Evolutionary conservation across 2,329 filamentous ascomycete genomes (phyloP), one percentile per base, ranked within the genome.

Genomic region (Venturia carpophila): DNA sequence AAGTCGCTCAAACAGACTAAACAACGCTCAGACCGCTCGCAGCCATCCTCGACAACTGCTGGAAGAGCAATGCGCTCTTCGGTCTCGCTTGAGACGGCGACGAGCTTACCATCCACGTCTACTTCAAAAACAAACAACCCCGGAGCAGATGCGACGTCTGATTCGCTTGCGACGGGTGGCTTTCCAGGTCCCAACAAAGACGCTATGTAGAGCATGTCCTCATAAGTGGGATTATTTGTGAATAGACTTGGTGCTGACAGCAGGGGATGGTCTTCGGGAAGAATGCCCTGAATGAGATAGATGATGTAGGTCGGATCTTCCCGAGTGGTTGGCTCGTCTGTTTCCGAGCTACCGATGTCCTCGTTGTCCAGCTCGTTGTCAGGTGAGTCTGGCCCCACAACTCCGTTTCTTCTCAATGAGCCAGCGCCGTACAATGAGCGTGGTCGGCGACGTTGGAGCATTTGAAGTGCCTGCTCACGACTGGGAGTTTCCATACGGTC

Each of bases 121-220:
- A 74, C 73, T 27, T 75, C 75, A 19, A 69, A 71, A 63, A 62
- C 88, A 73, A 83, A 87, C 10, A 87, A 69, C 2, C 86, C 86
- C 24, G 84, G 83, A 19, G 87, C 84, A 56, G 82, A 80, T 63
- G 82, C 81, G 34, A 89, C 79, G 69, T 89, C 87, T 65, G 85
- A 83, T 67, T 85, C 82, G 65, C 81, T 84, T 21, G 86, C 86
- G 62, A 89, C 87, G 3, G 86, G 86, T 2, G 86, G 86, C 71
- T 89, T 89, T 4, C 83, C 86, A 60, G 87, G 86, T 1, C 86
- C 87, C 19, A 89, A 77, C 13, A 89, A 79, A 15, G 85, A 85
- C 15, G 85, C 87, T 4, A 89, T 79, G 56, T 89, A 76, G 72
- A 88, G 83, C 86, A 89, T 89, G 69, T 89, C 86, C 74, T 89